Base-by-base conservation (phyloP, 2,329 filamentous ascomycete species). In the Trichoderma sp. region DNA sequence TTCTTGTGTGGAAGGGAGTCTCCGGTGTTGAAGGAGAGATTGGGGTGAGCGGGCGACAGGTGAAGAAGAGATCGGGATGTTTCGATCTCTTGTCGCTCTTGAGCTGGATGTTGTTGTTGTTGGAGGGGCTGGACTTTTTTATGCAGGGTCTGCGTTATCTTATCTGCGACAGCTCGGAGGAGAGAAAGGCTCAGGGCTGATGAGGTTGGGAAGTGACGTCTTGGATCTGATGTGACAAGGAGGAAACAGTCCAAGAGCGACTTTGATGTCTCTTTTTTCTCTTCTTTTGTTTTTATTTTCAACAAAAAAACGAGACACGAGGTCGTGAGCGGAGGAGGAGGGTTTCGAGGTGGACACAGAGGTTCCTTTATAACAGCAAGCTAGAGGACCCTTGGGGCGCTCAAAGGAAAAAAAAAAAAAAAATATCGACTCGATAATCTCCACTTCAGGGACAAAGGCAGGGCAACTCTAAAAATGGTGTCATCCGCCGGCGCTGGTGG, bases 381-480 rank as follows among this genome's bases (percentile, higher is more conserved):
- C 21, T 26, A 19, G n/a, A 50, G 7, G 9, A 9, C 7, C 7
- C 30, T 30, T 9, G 7, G 30, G 30, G 30, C 28, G 30, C 30
- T 9, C 30, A 3, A 57, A 24, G 58, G 44, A 55, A 59, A 30
- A 44, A 63, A 44, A 58, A 58, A 48, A 48, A 43, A 55, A 51
- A 39, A 24, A 24, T 24, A 3, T 39, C 34, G 12, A 39, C 10
- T 39, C 10, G 47, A 51, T 44, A 54, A 51, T 30, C 63, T 62
- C 63, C 56, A 66, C 66, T 63, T 62, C 57, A 66, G 58, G 66
- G 45, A 62, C 57, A 28, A 63, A 50, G 55, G 52, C 58, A 55
- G 47, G 52, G 21, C 66, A 66, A 67, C 63, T 67, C 64, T 67
- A 63, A 69, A 60, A 57, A 69, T 69, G 68, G 68, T 68, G 68